Base-by-base conservation (phyloP, 139 green algal species). In the Chlamydomonas asymmetrica region DNA sequence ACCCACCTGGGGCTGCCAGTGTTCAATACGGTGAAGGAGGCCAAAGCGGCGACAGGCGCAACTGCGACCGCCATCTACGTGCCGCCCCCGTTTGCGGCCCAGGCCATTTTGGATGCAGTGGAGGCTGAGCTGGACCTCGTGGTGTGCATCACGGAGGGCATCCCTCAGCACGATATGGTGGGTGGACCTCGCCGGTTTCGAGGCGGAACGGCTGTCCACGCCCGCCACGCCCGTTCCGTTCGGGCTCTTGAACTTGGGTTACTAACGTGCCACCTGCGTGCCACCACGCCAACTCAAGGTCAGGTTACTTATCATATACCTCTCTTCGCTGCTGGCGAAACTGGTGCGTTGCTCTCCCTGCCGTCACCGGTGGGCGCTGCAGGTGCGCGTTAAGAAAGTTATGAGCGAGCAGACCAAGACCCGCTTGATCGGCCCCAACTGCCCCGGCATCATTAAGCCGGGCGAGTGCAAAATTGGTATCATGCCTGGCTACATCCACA, bases 401-500 rank as follows among this genome's bases (percentile, higher is more conserved):
- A 86, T 99, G 85, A 91, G 88, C 73, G 87, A 90, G 74, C 92
- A 97, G 83, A 91, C 23, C 72, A 94, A 92, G 72, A 98, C 94
- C 50, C 82, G 96, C 4, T 81, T 99, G 5, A 99, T 99, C 74
- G 96, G 96, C 0, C 96, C 96, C 74, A 99, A 99, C 83, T 99
- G 96, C 85, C 96, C 96, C 0, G 96, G 96, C 64, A 97, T 97
- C 85, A 97, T 98, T 88, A 97, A 97, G 87, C 96, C 96, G 31
- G 96, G 94, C 4, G 96, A 98, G 79, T 99, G 95, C 89, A 99
- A 99, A 86, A 98, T 99, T 49, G 96, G 96, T 40, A 99, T 99
- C 90, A 98, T 98, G 94, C 94, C 94, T 52, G 96, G 96, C n/a
- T 99, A 99, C 90, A 99, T 99, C 80, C 96, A 99, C 86, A 94